These are phyloP conservation scores for Phytophthora podocarpi DNA, from an alignment of 352 stramenopile species.

Conservation along the genomic window DNA sequence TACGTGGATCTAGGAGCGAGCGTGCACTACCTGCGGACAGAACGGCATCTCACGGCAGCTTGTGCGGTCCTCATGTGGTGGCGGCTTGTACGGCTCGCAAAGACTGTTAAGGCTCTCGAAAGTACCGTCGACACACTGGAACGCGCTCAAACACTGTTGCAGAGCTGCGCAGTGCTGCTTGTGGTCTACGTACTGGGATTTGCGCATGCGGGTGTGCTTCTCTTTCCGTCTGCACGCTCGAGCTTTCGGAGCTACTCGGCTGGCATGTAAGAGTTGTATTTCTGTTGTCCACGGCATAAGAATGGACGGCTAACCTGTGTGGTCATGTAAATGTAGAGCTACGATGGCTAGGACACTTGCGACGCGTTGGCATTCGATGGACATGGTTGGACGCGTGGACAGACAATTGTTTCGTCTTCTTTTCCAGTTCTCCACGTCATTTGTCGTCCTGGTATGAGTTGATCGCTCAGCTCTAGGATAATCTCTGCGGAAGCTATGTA, in stretches of 20 bases:
- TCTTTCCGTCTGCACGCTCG: conserved; percentile 40
- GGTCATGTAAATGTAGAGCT: conserved; percentile 16
- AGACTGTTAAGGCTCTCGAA: conserved; percentile 51
- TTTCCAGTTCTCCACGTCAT: conserved; percentile 47
- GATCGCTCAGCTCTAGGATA: no score
- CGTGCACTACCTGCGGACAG: conserved; percentile 35
- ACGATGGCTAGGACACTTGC: conserved; percentile 36
- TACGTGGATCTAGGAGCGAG: conserved; percentile 45
- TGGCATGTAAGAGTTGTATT: conserved; percentile 51
- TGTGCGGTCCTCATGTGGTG: conserved; percentile 66
- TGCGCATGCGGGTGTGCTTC: conserved; percentile 45
- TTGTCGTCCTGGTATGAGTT: conserved; percentile 46
- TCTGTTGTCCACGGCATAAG: no score
- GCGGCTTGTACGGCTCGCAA: conserved; percentile 52
- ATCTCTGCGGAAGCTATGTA: background rate
- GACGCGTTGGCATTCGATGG: conserved; percentile 23
- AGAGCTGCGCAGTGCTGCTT: conserved; percentile 45
- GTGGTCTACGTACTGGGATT: conserved; percentile 53
- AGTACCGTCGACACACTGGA: conserved; percentile 49
- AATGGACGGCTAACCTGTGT: background rate
- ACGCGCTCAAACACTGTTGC: conserved; percentile 44
- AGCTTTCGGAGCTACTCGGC: conserved; percentile 45
- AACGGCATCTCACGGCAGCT: conserved; percentile 43
- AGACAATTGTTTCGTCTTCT: conserved; percentile 39
- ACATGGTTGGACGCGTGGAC: conserved; percentile 16